phyloP scores from a whole-genome alignment of 73 alveolate genomes.

The Symbiodinium natans region DNA sequence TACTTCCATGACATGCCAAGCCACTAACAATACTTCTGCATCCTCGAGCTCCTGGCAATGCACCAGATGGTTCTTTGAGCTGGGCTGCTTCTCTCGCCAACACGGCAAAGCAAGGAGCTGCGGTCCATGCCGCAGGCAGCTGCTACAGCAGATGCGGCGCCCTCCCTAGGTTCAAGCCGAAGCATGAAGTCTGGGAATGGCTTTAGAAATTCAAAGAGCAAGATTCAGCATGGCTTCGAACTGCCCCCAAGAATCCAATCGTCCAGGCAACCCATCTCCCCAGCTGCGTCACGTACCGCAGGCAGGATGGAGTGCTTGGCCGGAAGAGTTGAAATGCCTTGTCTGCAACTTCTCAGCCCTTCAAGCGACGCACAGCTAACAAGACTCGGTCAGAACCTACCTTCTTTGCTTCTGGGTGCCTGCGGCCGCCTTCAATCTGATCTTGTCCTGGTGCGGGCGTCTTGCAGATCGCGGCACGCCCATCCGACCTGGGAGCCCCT shows the following conservation, averaged over 20 bases:
- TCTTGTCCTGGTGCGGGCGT: neutral
- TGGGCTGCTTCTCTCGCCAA: neutral
- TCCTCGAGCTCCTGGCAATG: slow-evolving; percentile 39
- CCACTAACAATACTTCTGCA: slow-evolving; percentile 7
- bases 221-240: too few species aligned
- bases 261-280: slow-evolving; percentile 30
- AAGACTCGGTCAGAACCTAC: neutral
- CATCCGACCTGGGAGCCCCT: too few species aligned
- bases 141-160: neutral
- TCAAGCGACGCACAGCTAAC: too few species aligned
- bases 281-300: slow-evolving; percentile 28
- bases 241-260: slow-evolving; percentile 35
- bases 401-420: too few species aligned
- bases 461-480: neutral
- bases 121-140: slow-evolving; percentile 9
- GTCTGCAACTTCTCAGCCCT: too few species aligned
- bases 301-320: slow-evolving; percentile 29
- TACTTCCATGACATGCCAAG: neutral
- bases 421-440: neutral
- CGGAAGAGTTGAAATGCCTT: neutral
- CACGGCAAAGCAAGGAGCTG: neutral
- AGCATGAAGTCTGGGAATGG: too few species aligned
- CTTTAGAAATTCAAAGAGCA: too few species aligned
- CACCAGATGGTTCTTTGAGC: neutral
- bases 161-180: neutral